Percentiles rank a stretch among this genome's conserved stretches.
Conservation (phyloP, 257 asterid species). For the Osmanthus fragrans region DNA sequence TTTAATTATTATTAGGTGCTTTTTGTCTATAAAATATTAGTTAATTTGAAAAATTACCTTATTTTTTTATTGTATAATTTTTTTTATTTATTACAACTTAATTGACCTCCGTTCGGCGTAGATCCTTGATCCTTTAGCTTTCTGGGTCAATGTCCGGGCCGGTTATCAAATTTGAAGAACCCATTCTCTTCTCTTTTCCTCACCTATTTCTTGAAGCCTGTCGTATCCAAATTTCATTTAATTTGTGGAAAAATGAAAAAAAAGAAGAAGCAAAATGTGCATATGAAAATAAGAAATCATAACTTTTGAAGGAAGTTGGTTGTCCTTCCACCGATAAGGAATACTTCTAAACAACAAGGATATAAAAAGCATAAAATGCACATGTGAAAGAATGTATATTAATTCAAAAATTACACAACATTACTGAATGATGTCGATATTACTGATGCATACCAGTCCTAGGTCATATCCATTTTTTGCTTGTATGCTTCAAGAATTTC, state of each 20-base stretch:
- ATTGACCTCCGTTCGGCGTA: too few species aligned
- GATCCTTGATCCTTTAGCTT: too few species aligned
- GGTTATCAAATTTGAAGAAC: neutral
- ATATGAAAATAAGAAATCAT: neutral
- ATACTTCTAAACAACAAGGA: neutral
- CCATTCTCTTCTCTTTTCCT: neutral
- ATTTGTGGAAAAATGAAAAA: neutral
- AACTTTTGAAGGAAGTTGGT: neutral
- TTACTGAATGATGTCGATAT: neutral
- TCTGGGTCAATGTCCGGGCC: too few species aligned
- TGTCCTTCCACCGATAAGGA: neutral
- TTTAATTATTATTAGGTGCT: too few species aligned
- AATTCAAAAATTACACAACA: neutral
- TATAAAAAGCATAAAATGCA: neutral
- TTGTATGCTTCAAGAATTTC: slow-evolving; percentile 12
- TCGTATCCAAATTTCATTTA: neutral
- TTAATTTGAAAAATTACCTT: too few species aligned
- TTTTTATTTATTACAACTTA: too few species aligned
- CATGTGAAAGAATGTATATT: neutral
- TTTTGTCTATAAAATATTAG: too few species aligned
- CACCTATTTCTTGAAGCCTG: neutral
- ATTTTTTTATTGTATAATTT: too few species aligned
- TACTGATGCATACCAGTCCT: neutral
- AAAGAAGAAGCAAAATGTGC: neutral
- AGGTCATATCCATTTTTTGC: neutral